These are phyloP conservation scores for Taphrina confusa DNA, from an alignment of 1,139 yeast species.

Conservation along the genomic window DNA sequence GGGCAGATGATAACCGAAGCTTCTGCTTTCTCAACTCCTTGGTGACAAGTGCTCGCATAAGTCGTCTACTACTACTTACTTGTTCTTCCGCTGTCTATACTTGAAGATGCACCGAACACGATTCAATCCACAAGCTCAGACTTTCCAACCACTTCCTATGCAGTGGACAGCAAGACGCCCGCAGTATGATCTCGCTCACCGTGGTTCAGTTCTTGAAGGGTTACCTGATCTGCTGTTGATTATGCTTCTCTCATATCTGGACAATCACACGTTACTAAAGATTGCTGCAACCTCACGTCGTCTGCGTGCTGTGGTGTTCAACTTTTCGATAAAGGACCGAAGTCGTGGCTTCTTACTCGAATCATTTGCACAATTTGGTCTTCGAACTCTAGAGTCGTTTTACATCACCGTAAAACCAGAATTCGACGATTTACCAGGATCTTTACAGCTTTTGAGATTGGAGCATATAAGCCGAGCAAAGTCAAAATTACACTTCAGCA, in stretches of 20 bases:
- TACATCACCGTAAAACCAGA: slow-evolving; percentile 9
- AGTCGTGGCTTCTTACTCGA: not conserved
- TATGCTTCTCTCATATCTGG: not conserved
- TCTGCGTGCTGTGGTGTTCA: not conserved
- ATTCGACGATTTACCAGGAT: not conserved
- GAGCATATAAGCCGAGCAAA: not conserved
- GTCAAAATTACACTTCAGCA: not conserved
- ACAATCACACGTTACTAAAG: not conserved
- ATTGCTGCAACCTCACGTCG: slow-evolving; percentile 4
- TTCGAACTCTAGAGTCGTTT: not conserved
- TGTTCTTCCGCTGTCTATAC: too few relatives aligned
- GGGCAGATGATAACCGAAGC: too few relatives aligned
- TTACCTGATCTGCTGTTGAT: slow-evolving; percentile 2
- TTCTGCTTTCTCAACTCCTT: too few relatives aligned
- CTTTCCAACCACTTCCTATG: not conserved
- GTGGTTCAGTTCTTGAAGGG: not conserved
- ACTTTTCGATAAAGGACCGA: not conserved
- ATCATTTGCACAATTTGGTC: not conserved
- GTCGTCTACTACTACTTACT: too few relatives aligned
- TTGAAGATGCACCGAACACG: not conserved
- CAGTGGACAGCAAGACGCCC: not conserved
- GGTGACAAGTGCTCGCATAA: too few relatives aligned
- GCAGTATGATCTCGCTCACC: not conserved
- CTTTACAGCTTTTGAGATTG: slow-evolving; percentile 1
- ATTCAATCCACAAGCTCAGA: slow-evolving; percentile 1